Base-by-base conservation (phyloP, 345 rosid species). In the Gossypium bickii region DNA sequence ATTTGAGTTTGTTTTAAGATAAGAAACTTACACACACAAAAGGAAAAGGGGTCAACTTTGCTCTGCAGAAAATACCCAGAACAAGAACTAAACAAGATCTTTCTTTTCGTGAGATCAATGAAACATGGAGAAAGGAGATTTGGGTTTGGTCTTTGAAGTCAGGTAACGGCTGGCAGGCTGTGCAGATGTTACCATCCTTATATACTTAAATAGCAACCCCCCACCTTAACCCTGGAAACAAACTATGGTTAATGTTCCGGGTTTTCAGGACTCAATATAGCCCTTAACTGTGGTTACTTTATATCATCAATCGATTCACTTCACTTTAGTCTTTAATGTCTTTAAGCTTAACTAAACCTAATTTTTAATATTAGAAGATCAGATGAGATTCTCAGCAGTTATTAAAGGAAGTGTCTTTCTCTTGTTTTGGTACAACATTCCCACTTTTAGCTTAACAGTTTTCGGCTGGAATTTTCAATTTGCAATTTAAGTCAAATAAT, bases 231-330 rank as follows among this genome's bases (percentile, higher is more conserved):
- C 4, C 41, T 41, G 11, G 9, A 83, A 83, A 81, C 59, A 75
- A 88, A 89, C 92, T 85, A 84, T 76, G 80, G 90, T 84, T 86
- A 81, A 8, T 77, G 82, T 82, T 68, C 20, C 79, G 52, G 52
- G 52, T 48, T 48, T 12, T 48, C 52, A 12, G 76, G 68, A 47
- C 38, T 44, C 15, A 41, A 7, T 38, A 48, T 17, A 63, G 57
- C 11, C 59, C 8, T 47, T 80, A 82, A 89, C 91, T 82, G 60
- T 84, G 84, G 89, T 90, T 85, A 87, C 93, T 85, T 89, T 89
- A 89, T 87, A 87, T 89, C 89, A 75, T 75, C 83, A 68, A 63
- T 9, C 68, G 69, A 29, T 71, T 73, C 45, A 24, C 57, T 20
- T 22, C 48, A 2, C 25, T 51, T 63, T 48, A 22, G 4, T 20